Conservation (phyloP, 2,329 filamentous ascomycete species). For the Emericellopsis cladophorae region DNA sequence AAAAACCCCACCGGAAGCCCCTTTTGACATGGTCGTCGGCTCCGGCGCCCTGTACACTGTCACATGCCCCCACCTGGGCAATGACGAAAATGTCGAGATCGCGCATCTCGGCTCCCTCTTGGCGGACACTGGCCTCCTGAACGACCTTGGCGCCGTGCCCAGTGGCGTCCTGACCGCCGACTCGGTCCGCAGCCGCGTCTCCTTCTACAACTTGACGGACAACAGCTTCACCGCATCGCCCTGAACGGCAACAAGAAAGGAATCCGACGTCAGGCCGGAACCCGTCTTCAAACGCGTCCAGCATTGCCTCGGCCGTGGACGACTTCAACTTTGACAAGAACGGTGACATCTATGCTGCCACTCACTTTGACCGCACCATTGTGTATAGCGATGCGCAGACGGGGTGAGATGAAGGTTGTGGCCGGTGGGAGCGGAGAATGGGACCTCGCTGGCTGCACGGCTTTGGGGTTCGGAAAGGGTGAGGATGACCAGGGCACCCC, state of each 20-base stretch:
- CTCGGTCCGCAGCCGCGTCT: conserved; percentile 3
- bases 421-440: conserved; percentile 5
- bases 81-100: conserved; percentile 1
- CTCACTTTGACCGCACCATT: conserved; percentile 10
- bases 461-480: conserved; percentile 6
- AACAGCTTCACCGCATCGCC: conserved; percentile 8
- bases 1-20: conserved; percentile 5
- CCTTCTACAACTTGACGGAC: conserved; percentile 4
- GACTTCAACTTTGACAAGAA: conserved; percentile 9
- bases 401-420: conserved; percentile 5
- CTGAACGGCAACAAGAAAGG: conserved; percentile 6
- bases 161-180: conserved; percentile 6
- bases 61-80: neutral
- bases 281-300: conserved; percentile 8
- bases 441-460: conserved; percentile 10
- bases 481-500: neutral
- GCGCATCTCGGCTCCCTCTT: conserved; percentile 6
- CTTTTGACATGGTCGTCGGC: conserved; percentile 2
- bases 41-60: conserved; percentile 6
- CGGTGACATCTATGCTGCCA: conserved; percentile 9
- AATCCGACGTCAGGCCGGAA: conserved; percentile 6
- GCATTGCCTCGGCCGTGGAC: conserved; percentile 5
- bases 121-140: conserved; percentile 2
- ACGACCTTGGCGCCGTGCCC: conserved; percentile 6
- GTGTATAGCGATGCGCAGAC: conserved; percentile 6